phyloP scores from a whole-genome alignment of 495 filamentous ascomycete genomes.

The Xylaria grammica region DNA sequence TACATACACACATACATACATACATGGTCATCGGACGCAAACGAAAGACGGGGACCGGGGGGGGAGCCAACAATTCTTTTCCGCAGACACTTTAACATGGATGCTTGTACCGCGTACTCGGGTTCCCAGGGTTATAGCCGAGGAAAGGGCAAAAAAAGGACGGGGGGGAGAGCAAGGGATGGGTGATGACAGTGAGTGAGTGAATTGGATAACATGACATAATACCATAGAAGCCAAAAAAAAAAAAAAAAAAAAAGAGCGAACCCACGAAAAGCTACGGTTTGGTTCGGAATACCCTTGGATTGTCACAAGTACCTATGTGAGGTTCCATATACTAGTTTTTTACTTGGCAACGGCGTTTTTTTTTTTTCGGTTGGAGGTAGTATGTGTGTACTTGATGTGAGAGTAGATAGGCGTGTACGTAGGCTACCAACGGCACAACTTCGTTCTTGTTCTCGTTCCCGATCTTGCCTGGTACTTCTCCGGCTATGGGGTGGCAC shows the following conservation, averaged over 20 bases:
- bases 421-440: constrained; percentile 1
- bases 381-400: not conserved
- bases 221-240: constrained; percentile 25
- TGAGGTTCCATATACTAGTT: not conserved
- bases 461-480: constrained; percentile 13
- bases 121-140: constrained; percentile 24
- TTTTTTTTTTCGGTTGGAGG: constrained; percentile 12
- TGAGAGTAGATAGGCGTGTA: constrained; percentile 3
- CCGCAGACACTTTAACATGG: not conserved
- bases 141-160: constrained; percentile 28
- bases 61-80: not conserved
- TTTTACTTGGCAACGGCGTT: constrained; percentile 1
- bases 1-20: constrained; percentile 9
- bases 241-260: constrained; percentile 26
- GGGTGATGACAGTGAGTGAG: not conserved
- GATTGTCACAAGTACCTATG: not conserved
- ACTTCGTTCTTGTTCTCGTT: not conserved
- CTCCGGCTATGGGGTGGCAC: constrained; percentile 21
- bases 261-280: constrained; percentile 31
- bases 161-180: not conserved
- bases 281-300: constrained; percentile 34
- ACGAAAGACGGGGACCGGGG: not conserved
- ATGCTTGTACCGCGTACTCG: constrained; percentile 26
- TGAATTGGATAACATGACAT: not conserved
- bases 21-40: not conserved